Evolutionary conservation across 257 asterid species (phyloP), one percentile per base, ranked within the genome.

Genomic region (Jasminum sambac): DNA sequence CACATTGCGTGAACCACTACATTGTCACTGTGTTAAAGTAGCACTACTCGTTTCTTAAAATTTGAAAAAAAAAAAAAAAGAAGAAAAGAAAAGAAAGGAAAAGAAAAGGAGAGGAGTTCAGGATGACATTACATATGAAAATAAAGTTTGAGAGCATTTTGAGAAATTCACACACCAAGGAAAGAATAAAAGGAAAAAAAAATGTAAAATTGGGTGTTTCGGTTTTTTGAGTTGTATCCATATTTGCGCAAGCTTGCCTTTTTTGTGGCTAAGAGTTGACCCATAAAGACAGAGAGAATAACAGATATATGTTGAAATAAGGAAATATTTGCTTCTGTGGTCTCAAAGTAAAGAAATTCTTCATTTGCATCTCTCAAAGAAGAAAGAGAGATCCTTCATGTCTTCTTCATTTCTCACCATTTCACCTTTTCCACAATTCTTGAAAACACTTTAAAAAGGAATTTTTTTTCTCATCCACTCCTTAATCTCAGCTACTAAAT

Each of bases 311-410:
- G 79, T 78, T 78, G 72, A n/a, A 72, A 84, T 70, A 76, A 62
- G 88, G 83, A 77, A 84, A 78, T 74, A 40, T 67, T 74, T 65
- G 64, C 66, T 70, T 83, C 70, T 79, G 81, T 66, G 92, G 93
- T 76, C 84, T 61, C 30, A 65, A 86, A 84, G 83, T 79, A 81
- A 84, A 84, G 87, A 74, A 73, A 41, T 76, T n/a, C n/a, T n/a
- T n/a, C n/a, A n/a, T 38, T 75, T 63, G 73, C 76, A 75, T 85
- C 89, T n/a, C n/a, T n/a, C n/a, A n/a, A 64, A 60, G 46, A 70
- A 64, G 55, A 55, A 34, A 61, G 12, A 69, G 58, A 75, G 78
- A 73, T 75, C 74, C 80, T 70, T 76, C 67, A 37, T 72, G 80
- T 75, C 57, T 65, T 25, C 23, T 72, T 50, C 58, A 67, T 42